Base-by-base conservation (phyloP, 306 rosid species). In the Quercus dentata region DNA sequence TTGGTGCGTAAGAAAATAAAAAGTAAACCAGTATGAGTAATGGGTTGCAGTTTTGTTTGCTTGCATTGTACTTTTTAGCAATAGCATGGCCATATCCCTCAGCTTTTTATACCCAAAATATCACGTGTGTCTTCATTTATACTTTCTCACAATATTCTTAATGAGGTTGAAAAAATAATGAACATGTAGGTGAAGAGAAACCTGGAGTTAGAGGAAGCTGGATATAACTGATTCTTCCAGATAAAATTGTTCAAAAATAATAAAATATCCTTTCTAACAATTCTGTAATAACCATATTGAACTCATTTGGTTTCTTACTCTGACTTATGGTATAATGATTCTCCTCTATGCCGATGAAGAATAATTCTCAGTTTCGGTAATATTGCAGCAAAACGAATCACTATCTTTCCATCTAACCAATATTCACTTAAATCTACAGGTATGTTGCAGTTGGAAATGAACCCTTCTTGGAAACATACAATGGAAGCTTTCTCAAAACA, bases 381-480 rank as follows among this genome's bases (percentile, higher is more conserved):
- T 65, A 46, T 85, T 75, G 68, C 44, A 12, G 6, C 31, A 23
- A 59, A 63, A 64, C 30, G 46, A 28, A 15, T 28, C 46, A 64
- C 52, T 25, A 21, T 52, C 54, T 74, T 46, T 82, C 8, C 63
- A 25, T 31, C 11, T 65, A 21, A 62, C 63, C 74, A 52, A 51
- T 18, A 21, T 54, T 51, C 52, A 25, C 71, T 41, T 85, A 79
- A 75, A 68, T 78, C 57, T 61, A 56, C 87, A 87, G 90, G 68
- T 87, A 87, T 67, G 90, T 87, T 74, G 90, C 90, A 15, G 90
- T 87, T 69, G 90, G 90, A 75, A 87, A 87, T 77, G 90, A 87
- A 65, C 90, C 90, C 23, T 87, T 87, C 84, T 80, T 87, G 84
- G 46, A 76, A 31, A 87, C 90, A 4, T 87, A 87, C 82, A 87